Conservation (phyloP, 1,139 yeast genomes). For the Saccharomycopsis crataegensis region DNA sequence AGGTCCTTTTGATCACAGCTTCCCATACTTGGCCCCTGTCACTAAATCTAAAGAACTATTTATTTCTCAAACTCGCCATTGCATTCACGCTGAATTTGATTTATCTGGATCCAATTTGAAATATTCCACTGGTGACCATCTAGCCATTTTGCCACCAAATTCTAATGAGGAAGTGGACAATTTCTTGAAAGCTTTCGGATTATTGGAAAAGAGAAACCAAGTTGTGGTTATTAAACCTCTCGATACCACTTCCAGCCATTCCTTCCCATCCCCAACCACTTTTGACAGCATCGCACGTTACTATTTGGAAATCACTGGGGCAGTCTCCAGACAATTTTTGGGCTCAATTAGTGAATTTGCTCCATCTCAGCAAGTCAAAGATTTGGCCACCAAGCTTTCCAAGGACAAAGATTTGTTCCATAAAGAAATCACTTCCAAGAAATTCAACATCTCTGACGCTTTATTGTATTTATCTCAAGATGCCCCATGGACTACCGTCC, state of each 20-base stretch:
- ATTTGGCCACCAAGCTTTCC: constrained; percentile 47
- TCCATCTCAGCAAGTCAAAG: constrained; percentile 56
- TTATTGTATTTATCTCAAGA: constrained; percentile 57
- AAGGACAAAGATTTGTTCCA: constrained; percentile 66
- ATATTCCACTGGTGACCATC: constrained; percentile 92
- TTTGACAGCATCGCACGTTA: constrained; percentile 81
- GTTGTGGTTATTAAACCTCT: constrained; percentile 62
- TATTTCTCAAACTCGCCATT: constrained; percentile 35
- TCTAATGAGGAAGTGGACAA: constrained; percentile 63
- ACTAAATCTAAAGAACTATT: constrained; percentile 61
- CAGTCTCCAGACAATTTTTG: constrained; percentile 84
- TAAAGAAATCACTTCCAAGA: constrained; percentile 48
- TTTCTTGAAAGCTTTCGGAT: constrained; percentile 58
- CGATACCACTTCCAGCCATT: constrained; percentile 57
- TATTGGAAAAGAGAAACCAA: constrained; percentile 43
- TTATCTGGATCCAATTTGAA: constrained; percentile 65
- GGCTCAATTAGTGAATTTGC: constrained; percentile 78
- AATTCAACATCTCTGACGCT: constrained; percentile 72
- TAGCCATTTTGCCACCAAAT: constrained; percentile 93
- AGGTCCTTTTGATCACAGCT: constrained; percentile 79
- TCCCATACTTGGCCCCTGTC: constrained; percentile 79
- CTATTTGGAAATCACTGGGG: constrained; percentile 86
- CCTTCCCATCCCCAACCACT: constrained; percentile 89
- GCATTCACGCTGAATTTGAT: constrained; percentile 89
- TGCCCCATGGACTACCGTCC: constrained; percentile 62